Evolutionary conservation across 306 rosid species (phyloP).

Genomic region (Trifolium pratense): DNA sequence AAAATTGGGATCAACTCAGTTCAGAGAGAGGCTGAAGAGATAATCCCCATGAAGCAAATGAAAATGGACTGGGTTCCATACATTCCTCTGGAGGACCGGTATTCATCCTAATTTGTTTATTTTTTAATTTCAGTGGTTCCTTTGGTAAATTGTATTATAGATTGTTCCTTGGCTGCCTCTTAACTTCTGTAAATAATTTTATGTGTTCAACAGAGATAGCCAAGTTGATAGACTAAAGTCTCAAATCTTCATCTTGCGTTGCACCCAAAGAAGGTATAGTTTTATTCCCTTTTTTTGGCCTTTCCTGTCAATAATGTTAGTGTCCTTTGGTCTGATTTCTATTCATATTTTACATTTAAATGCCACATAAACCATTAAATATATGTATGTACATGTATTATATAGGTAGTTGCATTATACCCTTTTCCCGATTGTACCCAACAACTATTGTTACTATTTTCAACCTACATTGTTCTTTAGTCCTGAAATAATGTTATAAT

Average conservation of each 20-base stretch:
- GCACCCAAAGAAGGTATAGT: conserved; percentile 88
- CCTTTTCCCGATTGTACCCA: background rate
- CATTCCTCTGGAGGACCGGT: conserved; percentile 71
- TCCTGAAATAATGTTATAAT: background rate
- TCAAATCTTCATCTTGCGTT: conserved; percentile 80
- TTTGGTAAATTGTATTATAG: conserved; percentile 15
- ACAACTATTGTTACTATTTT: background rate
- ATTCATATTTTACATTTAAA: no score
- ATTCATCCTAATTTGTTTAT: conserved; percentile 36
- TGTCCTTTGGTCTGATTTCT: no score
- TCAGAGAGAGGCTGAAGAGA: conserved; percentile 89
- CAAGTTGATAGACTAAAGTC: conserved; percentile 64
- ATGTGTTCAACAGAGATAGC: conserved; percentile 63
- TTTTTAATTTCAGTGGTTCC: conserved; percentile 29
- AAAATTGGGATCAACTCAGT: conserved; percentile 90
- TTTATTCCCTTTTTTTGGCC: background rate
- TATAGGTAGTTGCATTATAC: background rate
- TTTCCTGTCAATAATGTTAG: background rate
- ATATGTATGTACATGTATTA: no score
- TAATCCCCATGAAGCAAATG: conserved; percentile 95
- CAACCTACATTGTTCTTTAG: background rate
- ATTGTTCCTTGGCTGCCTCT: conserved; percentile 30
- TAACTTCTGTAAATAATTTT: conserved; percentile 33
- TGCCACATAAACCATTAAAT: no score
- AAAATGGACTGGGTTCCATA: conserved; percentile 98